These are phyloP conservation scores for Fusarium anthophilum DNA, from an alignment of 2,329 filamentous ascomycete genomes.

Conservation along the genomic window DNA sequence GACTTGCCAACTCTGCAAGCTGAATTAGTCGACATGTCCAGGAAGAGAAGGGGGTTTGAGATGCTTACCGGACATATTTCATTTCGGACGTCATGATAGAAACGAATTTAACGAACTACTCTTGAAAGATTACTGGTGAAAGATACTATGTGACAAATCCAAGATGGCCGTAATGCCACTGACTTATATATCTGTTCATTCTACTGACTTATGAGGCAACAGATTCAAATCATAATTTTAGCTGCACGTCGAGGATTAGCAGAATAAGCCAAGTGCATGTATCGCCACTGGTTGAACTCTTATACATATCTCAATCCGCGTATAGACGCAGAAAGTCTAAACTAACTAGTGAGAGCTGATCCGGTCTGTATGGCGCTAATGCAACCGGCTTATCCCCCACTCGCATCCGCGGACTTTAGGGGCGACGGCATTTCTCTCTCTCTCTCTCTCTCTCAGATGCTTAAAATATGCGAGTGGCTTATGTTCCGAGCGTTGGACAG, in stretches of 20 bases:
- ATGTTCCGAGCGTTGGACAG: background rate
- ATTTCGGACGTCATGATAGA: background rate
- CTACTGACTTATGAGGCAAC: accelerated
- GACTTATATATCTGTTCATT: accelerated
- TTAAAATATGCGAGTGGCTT: background rate
- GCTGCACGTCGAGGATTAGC: background rate
- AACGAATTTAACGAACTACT: accelerated
- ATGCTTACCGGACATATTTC: background rate
- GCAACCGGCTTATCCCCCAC: background rate
- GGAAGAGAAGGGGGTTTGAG: accelerated
- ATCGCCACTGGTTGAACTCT: background rate
- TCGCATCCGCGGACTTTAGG: background rate
- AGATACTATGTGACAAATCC: accelerated
- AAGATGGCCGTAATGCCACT: background rate
- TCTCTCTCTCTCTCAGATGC: too few relatives aligned
- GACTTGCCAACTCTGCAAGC: background rate
- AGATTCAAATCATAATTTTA: accelerated
- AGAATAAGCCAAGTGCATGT: background rate
- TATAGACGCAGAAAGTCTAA: background rate
- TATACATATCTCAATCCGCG: background rate
- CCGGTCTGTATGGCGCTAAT: background rate
- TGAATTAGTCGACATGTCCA: accelerated
- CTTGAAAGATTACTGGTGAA: background rate
- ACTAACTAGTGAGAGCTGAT: background rate
- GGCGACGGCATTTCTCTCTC: background rate